These are phyloP conservation scores for Fusarium nygamai DNA, from an alignment of 2,329 filamentous ascomycete species.

Conservation along the genomic window DNA sequence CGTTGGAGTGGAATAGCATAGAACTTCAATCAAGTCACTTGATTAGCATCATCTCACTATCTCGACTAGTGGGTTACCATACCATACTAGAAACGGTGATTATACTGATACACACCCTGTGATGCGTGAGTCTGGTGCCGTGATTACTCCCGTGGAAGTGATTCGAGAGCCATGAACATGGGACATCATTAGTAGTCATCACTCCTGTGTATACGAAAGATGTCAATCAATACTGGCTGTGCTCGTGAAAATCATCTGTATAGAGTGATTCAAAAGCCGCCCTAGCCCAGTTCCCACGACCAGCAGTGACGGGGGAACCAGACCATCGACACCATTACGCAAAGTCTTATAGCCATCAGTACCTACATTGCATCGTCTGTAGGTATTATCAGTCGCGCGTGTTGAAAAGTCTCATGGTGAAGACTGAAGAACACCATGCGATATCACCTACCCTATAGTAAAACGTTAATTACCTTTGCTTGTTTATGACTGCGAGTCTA, in stretches of 20 bases:
- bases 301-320: not conserved
- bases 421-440: not conserved
- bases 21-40: conserved; percentile 17
- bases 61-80: not conserved
- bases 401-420: not conserved
- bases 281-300: not conserved
- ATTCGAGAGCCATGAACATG: not conserved
- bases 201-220: not conserved
- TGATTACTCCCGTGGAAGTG: not conserved
- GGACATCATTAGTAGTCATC: not conserved
- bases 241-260: not conserved
- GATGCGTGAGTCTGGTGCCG: not conserved
- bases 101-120: not conserved
- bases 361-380: not conserved
- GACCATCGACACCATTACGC: not conserved
- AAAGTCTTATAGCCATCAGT: not conserved
- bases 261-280: not conserved
- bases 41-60: not conserved
- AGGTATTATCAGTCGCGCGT: not conserved
- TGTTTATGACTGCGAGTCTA: not conserved
- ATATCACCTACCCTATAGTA: not conserved
- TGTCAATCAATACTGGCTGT: not conserved
- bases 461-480: not conserved
- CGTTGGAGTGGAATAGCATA: conserved; percentile 14
- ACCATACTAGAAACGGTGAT: not conserved